Base-by-base conservation (phyloP, 352 stramenopile genomes). In the Phytophthora ohioensis region DNA sequence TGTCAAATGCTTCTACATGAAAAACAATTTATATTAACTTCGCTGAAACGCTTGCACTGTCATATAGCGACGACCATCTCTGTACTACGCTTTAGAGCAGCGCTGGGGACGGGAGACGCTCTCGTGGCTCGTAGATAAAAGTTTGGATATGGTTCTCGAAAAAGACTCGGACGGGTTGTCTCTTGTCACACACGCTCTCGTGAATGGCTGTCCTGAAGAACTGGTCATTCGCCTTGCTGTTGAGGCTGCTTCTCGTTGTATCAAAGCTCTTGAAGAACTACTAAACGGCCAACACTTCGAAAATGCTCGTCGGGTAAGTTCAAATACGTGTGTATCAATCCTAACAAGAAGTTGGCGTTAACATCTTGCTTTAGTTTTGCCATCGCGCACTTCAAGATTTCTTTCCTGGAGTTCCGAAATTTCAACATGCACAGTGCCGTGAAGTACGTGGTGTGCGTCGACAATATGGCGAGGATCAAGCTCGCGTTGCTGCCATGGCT, bases 361-460 rank as follows among this genome's bases (percentile, higher is more conserved):
- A 60, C 32, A 31, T 10, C 9, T 57, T 41, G 53, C 31, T 11
- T 17, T n/a, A 91, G 82, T 73, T 87, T 15, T 91, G 81, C 54
- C 63, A 76, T 4, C 79, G 69, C 2, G 76, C 79, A 53, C 51
- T 88, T 1, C 47, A 78, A n/a, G 76, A 88, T 34, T 79, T 80
- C 39, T 88, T 94, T 54, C 68, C 81, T 0, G 84, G 84, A 5
- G 83, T 93, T 2, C 80, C 87, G 1, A 76, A 91, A 46, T 94
- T 94, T 36, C 82, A 80, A 7, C 73, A 90, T 38, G 52, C 75
- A 12, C 63, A 30, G 13, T 85, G 76, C 54, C 80, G 76, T n/a
- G 34, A 62, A 32, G 38, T 75, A 8, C 48, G 87, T 15, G 51
- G 17, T 43, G 21, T 15, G n/a, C 57, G 41, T 41, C 42, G 21